Conservation (phyloP, 768 basidiomycete genomes). For the Rhizopogon salebrosus region DNA sequence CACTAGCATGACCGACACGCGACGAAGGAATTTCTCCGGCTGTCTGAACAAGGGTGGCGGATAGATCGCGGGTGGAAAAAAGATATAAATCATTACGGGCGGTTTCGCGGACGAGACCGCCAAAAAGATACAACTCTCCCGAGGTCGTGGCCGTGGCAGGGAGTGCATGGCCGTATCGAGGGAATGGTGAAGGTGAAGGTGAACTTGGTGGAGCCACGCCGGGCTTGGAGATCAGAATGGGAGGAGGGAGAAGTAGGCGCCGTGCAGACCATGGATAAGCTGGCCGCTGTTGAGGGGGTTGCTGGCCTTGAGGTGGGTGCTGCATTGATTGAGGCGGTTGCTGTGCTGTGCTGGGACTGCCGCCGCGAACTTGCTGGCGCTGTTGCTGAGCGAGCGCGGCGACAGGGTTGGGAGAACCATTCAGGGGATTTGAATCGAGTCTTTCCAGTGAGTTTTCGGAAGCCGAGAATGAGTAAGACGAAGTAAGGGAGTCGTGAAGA, state of each 20-base stretch:
- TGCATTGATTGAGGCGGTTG: constrained; percentile 22
- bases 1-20: constrained; percentile 94
- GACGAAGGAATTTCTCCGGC: constrained; percentile 84
- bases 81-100: constrained; percentile 91
- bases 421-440: constrained; percentile 19
- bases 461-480: background rate
- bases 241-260: constrained; percentile 65
- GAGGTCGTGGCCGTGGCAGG: constrained; percentile 70
- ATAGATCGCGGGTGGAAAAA: constrained; percentile 75
- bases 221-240: constrained; percentile 57
- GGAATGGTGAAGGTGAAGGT: constrained; percentile 86
- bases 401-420: constrained; percentile 17
- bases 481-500: background rate
- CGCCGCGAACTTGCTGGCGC: constrained; percentile 32
- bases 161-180: constrained; percentile 92
- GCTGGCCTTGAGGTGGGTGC: constrained; percentile 24
- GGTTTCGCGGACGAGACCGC: constrained; percentile 88
- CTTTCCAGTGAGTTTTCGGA: constrained; percentile 20
- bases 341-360: constrained; percentile 25
- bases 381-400: constrained; percentile 27
- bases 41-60: constrained; percentile 80
- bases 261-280: constrained; percentile 84
- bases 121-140: constrained; percentile 95
- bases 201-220: constrained; percentile 57
- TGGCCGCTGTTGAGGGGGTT: constrained; percentile 41